A percentile compares a stretch with the other conserved stretches of the same genome.
phyloP scores from a whole-genome alignment of 2,329 filamentous ascomycete genomes.

The Aspergillus spinulosporus region DNA sequence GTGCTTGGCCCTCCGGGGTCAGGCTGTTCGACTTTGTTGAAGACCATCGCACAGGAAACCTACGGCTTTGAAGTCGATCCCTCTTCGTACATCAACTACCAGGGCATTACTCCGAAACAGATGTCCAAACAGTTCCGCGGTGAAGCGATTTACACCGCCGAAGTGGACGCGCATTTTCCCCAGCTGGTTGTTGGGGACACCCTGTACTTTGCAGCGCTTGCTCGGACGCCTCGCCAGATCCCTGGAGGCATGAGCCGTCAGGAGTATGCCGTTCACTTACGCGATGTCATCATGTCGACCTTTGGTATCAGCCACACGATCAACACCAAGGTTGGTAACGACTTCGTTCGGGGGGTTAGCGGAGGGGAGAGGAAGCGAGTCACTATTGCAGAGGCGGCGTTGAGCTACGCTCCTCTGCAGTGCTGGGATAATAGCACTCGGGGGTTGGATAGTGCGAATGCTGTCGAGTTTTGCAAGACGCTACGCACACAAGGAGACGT shows the following conservation, averaged over 20 bases:
- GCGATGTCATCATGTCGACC: constrained; percentile 3
- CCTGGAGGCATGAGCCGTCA: background rate
- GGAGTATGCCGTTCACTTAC: background rate
- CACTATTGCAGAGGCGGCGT: constrained; percentile 53
- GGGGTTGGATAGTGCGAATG: constrained; percentile 50
- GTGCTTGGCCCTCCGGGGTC: constrained; percentile 4
- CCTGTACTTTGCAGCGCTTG: constrained; percentile 3
- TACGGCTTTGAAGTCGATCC: constrained; percentile 3
- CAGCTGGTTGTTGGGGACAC: constrained; percentile 3
- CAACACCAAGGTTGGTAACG: constrained; percentile 47
- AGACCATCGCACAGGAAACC: constrained; percentile 1
- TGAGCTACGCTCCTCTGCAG: constrained; percentile 42
- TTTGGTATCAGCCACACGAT: constrained; percentile 42
- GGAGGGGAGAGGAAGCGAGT: constrained; percentile 61
- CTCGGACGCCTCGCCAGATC: background rate
- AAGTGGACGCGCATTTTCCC: constrained; percentile 4
- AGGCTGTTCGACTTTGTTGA: constrained; percentile 1
- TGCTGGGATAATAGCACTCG: constrained; percentile 44
- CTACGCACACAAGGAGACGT: constrained; percentile 47
- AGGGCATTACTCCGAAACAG: background rate
- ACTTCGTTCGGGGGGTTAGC: constrained; percentile 59
- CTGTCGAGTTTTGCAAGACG: constrained; percentile 52
- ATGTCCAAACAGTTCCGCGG: background rate
- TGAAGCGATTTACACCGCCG: constrained; percentile 7
- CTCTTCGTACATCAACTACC: constrained; percentile 1